phyloP scores from a whole-genome alignment of 2,329 filamentous ascomycete species.

The Stachybotrys echinatus region DNA sequence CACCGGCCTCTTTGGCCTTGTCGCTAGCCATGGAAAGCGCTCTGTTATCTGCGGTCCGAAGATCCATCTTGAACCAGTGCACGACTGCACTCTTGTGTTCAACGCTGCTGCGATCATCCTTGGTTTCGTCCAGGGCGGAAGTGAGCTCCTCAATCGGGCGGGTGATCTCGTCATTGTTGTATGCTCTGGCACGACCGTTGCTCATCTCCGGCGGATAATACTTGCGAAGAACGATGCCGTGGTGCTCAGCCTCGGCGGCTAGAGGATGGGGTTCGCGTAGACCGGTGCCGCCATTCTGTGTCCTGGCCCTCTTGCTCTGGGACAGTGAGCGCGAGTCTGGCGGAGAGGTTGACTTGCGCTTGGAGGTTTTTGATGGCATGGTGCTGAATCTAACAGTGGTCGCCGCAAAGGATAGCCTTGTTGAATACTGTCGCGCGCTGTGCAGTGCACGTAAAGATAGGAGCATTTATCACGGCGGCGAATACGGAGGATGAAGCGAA shows the following conservation, averaged over 20 bases:
- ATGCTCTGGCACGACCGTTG: slow-evolving; percentile 70
- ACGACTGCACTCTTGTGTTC: slow-evolving; percentile 59
- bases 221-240: slow-evolving; percentile 63
- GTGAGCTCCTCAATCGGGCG: slow-evolving; percentile 68
- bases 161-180: slow-evolving; percentile 62
- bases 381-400: slow-evolving; percentile 8
- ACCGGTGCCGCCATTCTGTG: slow-evolving; percentile 19
- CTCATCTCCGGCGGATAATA: slow-evolving; percentile 87
- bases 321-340: slow-evolving; percentile 10
- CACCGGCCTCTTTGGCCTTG: slow-evolving; percentile 57
- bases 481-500: neutral
- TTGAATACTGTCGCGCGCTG: neutral
- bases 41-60: slow-evolving; percentile 70
- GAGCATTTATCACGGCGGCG: neutral
- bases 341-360: slow-evolving; percentile 19
- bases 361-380: slow-evolving; percentile 21
- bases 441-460: neutral
- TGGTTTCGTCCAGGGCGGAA: slow-evolving; percentile 56
- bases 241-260: slow-evolving; percentile 37
- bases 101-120: slow-evolving; percentile 44
- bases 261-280: slow-evolving; percentile 42
- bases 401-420: neutral
- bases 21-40: slow-evolving; percentile 61
- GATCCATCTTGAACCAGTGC: slow-evolving; percentile 87
- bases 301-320: slow-evolving; percentile 28